These are phyloP conservation scores for Pyrenophora seminiperda DNA, from an alignment of 2,329 filamentous ascomycete genomes.

Conservation along the genomic window DNA sequence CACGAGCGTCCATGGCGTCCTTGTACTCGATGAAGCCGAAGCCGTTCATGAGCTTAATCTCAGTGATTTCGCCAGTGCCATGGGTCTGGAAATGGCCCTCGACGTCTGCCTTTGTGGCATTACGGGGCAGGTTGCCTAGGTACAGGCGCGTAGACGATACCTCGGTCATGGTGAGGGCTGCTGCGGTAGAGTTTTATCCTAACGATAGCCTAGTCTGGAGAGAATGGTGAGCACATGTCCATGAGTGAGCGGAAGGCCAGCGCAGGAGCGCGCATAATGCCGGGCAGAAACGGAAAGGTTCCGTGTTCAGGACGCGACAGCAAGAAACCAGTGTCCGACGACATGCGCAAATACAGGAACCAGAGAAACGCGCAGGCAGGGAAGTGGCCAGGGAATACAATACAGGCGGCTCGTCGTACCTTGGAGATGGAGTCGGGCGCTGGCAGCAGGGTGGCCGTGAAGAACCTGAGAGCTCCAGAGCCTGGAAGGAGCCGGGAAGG, in stretches of 20 bases:
- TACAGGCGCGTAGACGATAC: conserved; percentile 95
- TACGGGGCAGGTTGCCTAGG: conserved; percentile 94
- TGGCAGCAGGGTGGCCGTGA: conserved; percentile 26
- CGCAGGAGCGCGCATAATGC: conserved; percentile 29
- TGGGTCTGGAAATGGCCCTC: conserved; percentile 94
- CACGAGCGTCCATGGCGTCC: conserved; percentile 95
- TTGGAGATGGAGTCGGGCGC: conserved; percentile 28
- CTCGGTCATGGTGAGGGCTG: conserved; percentile 67
- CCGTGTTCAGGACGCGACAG: conserved; percentile 21
- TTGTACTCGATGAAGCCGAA: conserved; percentile 99
- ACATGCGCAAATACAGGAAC: conserved; percentile 33
- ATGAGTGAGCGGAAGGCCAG: conserved; percentile 31
- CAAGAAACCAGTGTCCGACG: conserved; percentile 30
- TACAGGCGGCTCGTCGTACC: conserved; percentile 36
- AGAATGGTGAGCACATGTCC: conserved; percentile 42
- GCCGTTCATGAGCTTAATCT: conserved; percentile 99
- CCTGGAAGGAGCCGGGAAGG: conserved; percentile 21
- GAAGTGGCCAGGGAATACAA: conserved; percentile 28
- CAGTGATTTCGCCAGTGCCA: conserved; percentile 95
- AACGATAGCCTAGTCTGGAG: conserved; percentile 40
- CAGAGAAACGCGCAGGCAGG: conserved; percentile 24
- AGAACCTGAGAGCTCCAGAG: conserved; percentile 27
- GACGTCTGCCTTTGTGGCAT: conserved; percentile 95
- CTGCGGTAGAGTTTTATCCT: conserved; percentile 22
- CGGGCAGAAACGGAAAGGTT: conserved; percentile 26